Evolutionary conservation across 2,329 filamentous ascomycete genomes (phyloP).

Genomic region (Alternaria infectoria): DNA sequence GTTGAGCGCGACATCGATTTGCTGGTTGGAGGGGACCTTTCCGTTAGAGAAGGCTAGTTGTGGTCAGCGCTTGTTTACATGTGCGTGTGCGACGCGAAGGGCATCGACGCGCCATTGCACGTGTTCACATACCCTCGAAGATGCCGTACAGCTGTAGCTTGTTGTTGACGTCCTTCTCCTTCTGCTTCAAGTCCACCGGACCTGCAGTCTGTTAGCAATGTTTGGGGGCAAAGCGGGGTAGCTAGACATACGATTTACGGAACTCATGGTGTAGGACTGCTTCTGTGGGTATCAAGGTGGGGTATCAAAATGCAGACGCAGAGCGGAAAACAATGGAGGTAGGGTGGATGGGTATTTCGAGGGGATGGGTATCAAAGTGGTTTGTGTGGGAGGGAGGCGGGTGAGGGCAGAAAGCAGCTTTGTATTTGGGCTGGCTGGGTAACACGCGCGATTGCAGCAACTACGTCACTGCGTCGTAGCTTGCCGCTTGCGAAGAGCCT

Average conservation of each 20-base stretch:
- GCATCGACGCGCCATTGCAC: not conserved
- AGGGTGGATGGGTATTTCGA: constrained; percentile 11
- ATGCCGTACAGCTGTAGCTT: constrained; percentile 98
- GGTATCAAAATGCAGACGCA: constrained; percentile 40
- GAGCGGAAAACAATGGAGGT: constrained; percentile 26
- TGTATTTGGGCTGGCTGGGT: constrained; percentile 24
- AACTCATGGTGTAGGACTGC: constrained; percentile 30
- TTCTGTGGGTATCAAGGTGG: constrained; percentile 35
- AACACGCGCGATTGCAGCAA: constrained; percentile 20
- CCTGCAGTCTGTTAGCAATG: constrained; percentile 65
- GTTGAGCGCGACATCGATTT: constrained; percentile 94
- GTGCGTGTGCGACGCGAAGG: not conserved
- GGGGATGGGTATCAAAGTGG: constrained; percentile 13
- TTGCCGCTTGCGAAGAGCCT: constrained; percentile 10
- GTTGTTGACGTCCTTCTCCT: constrained; percentile 84
- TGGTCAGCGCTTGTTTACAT: constrained; percentile 20
- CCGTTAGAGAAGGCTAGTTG: constrained; percentile 78
- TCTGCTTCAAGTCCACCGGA: constrained; percentile 74
- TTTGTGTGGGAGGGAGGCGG: constrained; percentile 8
- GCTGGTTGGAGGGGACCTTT: constrained; percentile 93
- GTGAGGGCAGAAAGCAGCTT: constrained; percentile 21
- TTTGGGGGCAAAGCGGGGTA: constrained; percentile 12
- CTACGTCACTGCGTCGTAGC: constrained; percentile 19
- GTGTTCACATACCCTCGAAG: constrained; percentile 62
- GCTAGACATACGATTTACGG: constrained; percentile 33